Evolutionary conservation across 2,329 filamentous ascomycete genomes (phyloP).

Genomic region (Pseudocercospora ulei): DNA sequence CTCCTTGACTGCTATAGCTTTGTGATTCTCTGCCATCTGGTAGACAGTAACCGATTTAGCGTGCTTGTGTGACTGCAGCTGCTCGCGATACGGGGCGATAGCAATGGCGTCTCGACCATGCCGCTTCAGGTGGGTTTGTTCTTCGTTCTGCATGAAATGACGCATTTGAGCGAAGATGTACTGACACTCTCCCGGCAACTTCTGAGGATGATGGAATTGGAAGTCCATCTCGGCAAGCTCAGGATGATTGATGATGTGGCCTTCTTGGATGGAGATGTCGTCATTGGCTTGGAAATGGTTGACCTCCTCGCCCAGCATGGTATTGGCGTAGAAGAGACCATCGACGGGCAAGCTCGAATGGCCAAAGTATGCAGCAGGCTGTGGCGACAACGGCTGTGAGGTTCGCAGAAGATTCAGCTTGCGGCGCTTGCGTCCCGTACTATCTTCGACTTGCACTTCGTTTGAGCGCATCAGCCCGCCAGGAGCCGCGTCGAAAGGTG

Average conservation of each 20-base stretch:
- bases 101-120: constrained; percentile 25
- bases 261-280: constrained; percentile 15
- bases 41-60: constrained; percentile 31
- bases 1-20: constrained; percentile 27
- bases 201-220: constrained; percentile 19
- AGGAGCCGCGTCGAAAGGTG: constrained; percentile 8
- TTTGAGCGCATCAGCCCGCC: constrained; percentile 22
- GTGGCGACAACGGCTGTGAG: background rate
- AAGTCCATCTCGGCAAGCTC: constrained; percentile 21
- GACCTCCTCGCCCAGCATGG: constrained; percentile 25
- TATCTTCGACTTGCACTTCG: constrained; percentile 28
- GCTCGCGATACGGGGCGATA: constrained; percentile 30
- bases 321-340: constrained; percentile 33
- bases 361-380: constrained; percentile 18
- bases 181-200: constrained; percentile 20
- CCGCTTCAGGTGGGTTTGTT: constrained; percentile 17
- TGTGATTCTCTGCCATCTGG: constrained; percentile 15
- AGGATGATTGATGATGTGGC: constrained; percentile 15
- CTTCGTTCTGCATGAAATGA: constrained; percentile 23
- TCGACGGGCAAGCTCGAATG: constrained; percentile 27
- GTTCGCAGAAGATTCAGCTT: constrained; percentile 26
- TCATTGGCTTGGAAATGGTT: constrained; percentile 9
- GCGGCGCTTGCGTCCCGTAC: constrained; percentile 31
- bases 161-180: constrained; percentile 29
- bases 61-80: constrained; percentile 15